Percentiles rank a stretch among this genome's conserved stretches.
phyloP scores from a whole-genome alignment of 2,329 filamentous ascomycete genomes.

The Talaromyces sp. region DNA sequence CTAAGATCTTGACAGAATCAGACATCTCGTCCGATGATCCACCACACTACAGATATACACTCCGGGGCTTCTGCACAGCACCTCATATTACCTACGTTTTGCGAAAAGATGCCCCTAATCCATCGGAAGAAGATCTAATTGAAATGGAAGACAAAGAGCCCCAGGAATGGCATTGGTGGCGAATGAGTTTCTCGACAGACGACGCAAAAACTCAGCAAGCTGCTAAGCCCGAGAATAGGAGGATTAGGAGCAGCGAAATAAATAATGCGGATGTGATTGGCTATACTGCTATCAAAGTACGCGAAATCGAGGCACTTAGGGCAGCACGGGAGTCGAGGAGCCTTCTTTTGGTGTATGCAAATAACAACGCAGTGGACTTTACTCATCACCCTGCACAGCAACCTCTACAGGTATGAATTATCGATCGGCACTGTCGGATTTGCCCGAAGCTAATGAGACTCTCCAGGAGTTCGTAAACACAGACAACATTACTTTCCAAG shows the following conservation, averaged over 20 bases:
- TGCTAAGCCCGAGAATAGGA: slow-evolving; percentile 19
- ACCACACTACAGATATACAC: slow-evolving; percentile 50
- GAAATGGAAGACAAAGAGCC: slow-evolving; percentile 23
- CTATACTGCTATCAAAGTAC: slow-evolving; percentile 42
- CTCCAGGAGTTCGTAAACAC: slow-evolving; percentile 46
- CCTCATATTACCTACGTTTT: slow-evolving; percentile 57
- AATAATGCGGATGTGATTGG: slow-evolving; percentile 36
- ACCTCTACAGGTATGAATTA: slow-evolving; percentile 34
- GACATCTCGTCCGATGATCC: slow-evolving; percentile 39
- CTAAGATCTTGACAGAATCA: slow-evolving; percentile 46
- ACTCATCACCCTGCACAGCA: slow-evolving; percentile 30
- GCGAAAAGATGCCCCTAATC: slow-evolving; percentile 33
- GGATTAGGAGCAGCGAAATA: slow-evolving; percentile 18
- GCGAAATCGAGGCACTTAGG: slow-evolving; percentile 53
- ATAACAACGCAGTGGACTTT: slow-evolving; percentile 43
- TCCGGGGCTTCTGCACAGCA: slow-evolving; percentile 58
- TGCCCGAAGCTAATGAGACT: background rate
- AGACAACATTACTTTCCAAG: slow-evolving; percentile 46
- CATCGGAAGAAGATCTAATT: slow-evolving; percentile 20
- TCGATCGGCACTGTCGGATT: background rate
- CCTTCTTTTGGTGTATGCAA: slow-evolving; percentile 59
- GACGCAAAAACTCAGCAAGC: slow-evolving; percentile 38
- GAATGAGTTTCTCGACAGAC: slow-evolving; percentile 49
- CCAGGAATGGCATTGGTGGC: slow-evolving; percentile 54
- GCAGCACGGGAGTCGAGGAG: slow-evolving; percentile 52